Evolutionary conservation across 306 rosid genomes (phyloP).

Genomic region (Morella rubra): DNA sequence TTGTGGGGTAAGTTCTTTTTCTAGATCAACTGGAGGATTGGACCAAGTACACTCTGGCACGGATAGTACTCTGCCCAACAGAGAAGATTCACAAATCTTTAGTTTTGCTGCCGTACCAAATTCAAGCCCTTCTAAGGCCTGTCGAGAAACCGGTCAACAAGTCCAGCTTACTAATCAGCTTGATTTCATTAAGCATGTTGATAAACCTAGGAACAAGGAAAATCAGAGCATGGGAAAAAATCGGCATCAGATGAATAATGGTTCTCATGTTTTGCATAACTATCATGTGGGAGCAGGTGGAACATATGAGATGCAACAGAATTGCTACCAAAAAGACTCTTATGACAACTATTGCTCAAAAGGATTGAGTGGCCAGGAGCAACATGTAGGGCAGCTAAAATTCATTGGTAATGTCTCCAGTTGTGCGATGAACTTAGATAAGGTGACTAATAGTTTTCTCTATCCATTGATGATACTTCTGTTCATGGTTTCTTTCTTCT

Average conservation of each 20-base stretch:
- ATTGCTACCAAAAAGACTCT: conserved; percentile 32
- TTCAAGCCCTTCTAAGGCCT: conserved; percentile 28
- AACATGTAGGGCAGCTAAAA: conserved; percentile 31
- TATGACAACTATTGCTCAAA: conserved; percentile 25
- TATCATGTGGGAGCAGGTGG: conserved; percentile 34
- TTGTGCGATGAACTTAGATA: conserved; percentile 27
- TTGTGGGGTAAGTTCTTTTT: conserved; percentile 25
- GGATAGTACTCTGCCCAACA: conserved; percentile 17
- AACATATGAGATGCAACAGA: conserved; percentile 41
- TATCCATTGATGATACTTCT: background rate
- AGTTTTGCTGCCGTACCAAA: conserved; percentile 24
- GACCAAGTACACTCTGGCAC: conserved; percentile 23
- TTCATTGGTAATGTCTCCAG: conserved; percentile 29
- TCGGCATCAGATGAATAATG: conserved; percentile 31
- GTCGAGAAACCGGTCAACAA: conserved; percentile 29
- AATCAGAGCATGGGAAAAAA: conserved; percentile 25
- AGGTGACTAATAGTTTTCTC: conserved; percentile 28
- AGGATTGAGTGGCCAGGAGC: conserved; percentile 31
- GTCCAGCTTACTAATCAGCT: conserved; percentile 32
- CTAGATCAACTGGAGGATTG: conserved; percentile 36
- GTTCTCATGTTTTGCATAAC: conserved; percentile 32
- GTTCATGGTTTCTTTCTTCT: background rate
- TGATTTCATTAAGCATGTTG: conserved; percentile 32
- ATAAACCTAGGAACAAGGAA: conserved; percentile 31
- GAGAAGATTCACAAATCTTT: conserved; percentile 22